These are phyloP conservation scores for Brassica balearica DNA, from an alignment of 441 rosid genomes.

Conservation along the genomic window DNA sequence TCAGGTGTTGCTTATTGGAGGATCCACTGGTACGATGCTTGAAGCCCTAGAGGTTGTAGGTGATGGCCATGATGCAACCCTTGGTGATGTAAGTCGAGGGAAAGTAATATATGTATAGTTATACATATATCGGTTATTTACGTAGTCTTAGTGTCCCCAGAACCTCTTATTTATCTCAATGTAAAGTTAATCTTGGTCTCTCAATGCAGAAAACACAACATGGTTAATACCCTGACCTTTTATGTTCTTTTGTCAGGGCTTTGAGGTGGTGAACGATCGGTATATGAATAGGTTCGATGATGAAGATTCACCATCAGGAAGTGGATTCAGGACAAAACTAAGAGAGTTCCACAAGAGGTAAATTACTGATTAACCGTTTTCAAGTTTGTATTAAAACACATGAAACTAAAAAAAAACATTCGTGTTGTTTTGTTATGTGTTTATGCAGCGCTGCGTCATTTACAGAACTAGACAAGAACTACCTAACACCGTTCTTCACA, in stretches of 20 bases:
- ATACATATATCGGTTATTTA: not conserved
- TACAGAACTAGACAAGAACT: conserved; percentile 87
- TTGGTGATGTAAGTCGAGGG: conserved; percentile 56
- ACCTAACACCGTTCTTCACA: conserved; percentile 96
- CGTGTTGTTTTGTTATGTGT: not conserved
- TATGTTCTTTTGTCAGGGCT: too few relatives aligned
- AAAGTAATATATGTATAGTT: not conserved
- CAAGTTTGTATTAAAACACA: not conserved
- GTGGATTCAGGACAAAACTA: conserved; percentile 74
- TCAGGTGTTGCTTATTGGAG: conserved; percentile 94
- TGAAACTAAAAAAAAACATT: not conserved
- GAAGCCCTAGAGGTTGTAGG: conserved; percentile 94
- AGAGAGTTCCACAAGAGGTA: conserved; percentile 89
- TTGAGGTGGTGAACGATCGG: too few relatives aligned
- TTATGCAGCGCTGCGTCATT: conserved; percentile 79
- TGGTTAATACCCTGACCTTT: not conserved
- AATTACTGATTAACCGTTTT: not conserved
- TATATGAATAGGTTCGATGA: too few relatives aligned
- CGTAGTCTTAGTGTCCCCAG: not conserved
- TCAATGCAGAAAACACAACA: conserved; percentile 15
- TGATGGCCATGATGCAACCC: conserved; percentile 66
- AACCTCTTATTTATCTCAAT: not conserved
- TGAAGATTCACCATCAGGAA: too few relatives aligned
- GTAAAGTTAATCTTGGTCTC: not conserved
- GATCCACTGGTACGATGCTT: conserved; percentile 99